Percentiles rank a stretch among this genome's conserved stretches.
These are phyloP conservation scores for Penicillium steckii DNA, from an alignment of 495 filamentous ascomycete species.

Conservation along the genomic window DNA sequence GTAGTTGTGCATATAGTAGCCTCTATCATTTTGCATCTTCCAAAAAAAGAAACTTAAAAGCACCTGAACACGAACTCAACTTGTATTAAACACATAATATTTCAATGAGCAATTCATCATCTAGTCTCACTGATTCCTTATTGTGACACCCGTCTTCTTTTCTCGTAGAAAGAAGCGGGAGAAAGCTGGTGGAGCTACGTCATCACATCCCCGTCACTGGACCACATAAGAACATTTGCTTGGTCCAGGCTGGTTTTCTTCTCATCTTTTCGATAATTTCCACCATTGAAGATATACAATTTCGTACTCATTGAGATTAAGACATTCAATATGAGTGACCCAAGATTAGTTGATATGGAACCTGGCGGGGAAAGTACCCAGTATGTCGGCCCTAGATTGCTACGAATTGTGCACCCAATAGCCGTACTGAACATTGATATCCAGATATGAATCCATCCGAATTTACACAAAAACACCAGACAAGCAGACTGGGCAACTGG, in stretches of 20 bases:
- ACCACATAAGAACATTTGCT: constrained; percentile 1
- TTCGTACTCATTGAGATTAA: background rate
- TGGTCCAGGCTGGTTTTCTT: background rate
- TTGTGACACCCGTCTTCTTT: too few relatives aligned
- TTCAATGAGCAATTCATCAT: background rate
- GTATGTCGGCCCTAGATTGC: constrained; percentile 34
- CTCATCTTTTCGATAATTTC: background rate
- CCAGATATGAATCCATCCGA: constrained; percentile 61
- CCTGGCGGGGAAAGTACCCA: constrained; percentile 64
- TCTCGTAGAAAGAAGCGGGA: background rate
- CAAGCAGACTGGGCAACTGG: constrained; percentile 60
- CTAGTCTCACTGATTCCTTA: background rate
- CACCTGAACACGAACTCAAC: too few relatives aligned
- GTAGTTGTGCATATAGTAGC: background rate
- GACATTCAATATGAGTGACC: constrained; percentile 26
- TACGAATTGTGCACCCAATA: background rate
- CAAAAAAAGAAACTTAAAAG: background rate
- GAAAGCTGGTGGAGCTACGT: constrained; percentile 16
- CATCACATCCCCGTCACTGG: constrained; percentile 23
- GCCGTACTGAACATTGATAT: background rate
- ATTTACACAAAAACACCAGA: constrained; percentile 45
- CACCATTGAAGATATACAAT: background rate
- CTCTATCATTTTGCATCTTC: background rate
- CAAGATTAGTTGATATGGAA: constrained; percentile 57
- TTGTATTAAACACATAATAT: background rate